Evolutionary conservation across 495 filamentous ascomycete species (phyloP).

Genomic region (Aspergillus conjunctus): DNA sequence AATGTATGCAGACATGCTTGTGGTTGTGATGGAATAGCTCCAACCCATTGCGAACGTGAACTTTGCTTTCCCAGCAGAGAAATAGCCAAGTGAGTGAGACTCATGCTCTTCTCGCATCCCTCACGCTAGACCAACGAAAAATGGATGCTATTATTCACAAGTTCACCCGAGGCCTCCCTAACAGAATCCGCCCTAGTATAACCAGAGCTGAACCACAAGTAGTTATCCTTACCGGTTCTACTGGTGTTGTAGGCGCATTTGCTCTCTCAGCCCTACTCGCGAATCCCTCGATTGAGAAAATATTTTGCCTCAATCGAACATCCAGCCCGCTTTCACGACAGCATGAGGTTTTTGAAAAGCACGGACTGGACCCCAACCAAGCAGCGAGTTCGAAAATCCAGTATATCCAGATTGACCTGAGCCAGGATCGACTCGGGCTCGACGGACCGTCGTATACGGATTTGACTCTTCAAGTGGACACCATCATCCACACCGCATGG

Average conservation of each 20-base stretch:
- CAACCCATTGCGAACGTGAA: too few relatives aligned
- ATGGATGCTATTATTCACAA: constrained; percentile 18
- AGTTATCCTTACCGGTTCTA: constrained; percentile 57
- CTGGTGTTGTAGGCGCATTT: constrained; percentile 59
- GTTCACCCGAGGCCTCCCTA: constrained; percentile 28
- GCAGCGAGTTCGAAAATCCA: constrained; percentile 27
- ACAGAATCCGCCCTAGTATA: constrained; percentile 10
- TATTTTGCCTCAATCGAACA: constrained; percentile 58
- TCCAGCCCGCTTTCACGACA: constrained; percentile 23
- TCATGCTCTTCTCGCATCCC: too few relatives aligned
- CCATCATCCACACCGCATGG: constrained; percentile 67
- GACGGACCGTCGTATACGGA: constrained; percentile 34
- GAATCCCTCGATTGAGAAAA: constrained; percentile 39
- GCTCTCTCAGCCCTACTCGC: constrained; percentile 50
- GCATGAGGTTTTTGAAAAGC: constrained; percentile 17
- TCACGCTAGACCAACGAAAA: background rate
- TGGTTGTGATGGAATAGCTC: too few relatives aligned
- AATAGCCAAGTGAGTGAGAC: too few relatives aligned
- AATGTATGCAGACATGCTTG: too few relatives aligned
- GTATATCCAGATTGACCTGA: constrained; percentile 54
- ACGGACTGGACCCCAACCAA: constrained; percentile 11
- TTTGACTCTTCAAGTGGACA: constrained; percentile 43
- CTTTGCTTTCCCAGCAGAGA: too few relatives aligned
- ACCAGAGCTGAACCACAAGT: constrained; percentile 16
- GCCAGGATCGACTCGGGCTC: constrained; percentile 48